Conservation (phyloP, 257 asterid species). For the Solanum dulcamara region DNA sequence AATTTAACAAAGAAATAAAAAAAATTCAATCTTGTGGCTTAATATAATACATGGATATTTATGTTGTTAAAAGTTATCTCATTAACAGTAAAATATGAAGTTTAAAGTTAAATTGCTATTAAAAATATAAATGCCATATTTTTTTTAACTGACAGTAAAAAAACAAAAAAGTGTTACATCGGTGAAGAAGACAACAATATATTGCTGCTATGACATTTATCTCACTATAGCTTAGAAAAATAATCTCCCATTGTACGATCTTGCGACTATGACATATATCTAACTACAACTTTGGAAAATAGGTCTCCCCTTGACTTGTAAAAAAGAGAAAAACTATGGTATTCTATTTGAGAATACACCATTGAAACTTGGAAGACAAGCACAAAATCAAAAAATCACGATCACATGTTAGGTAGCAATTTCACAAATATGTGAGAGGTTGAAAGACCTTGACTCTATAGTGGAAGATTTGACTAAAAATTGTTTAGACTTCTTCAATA, state of each 20-base stretch:
- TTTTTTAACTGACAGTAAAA: no score
- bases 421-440: neutral
- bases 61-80: neutral
- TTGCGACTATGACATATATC: neutral
- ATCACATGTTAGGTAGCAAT: neutral
- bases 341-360: neutral
- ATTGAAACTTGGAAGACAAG: neutral
- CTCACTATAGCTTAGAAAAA: neutral
- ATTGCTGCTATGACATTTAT: no score
- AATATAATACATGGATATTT: neutral
- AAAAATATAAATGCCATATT: no score
- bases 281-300: neutral
- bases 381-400: neutral
- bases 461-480: neutral
- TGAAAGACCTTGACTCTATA: neutral
- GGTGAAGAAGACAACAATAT: no score
- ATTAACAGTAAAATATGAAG: neutral
- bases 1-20: neutral
- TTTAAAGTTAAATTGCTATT: neutral
- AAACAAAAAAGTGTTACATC: no score
- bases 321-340: neutral
- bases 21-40: neutral
- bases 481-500: neutral
- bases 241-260: neutral
- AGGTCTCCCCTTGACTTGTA: neutral